Conservation (phyloP, 1,139 yeast genomes). For the Sugiyamaella grinbergsii region DNA sequence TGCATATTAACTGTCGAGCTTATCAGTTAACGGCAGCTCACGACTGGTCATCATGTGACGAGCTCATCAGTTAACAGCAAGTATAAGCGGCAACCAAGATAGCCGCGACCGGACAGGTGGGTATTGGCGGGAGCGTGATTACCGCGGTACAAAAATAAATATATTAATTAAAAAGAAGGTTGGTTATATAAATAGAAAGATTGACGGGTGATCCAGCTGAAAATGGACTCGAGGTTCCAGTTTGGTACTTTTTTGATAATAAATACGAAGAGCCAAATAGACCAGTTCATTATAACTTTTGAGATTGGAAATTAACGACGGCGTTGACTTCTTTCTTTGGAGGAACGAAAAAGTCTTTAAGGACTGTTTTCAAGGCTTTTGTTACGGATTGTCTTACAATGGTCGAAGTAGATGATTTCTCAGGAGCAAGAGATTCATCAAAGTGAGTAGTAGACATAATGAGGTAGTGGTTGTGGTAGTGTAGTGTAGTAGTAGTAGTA, state of each 20-base stretch:
- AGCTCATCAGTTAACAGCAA: slow-evolving; percentile 17
- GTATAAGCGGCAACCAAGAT: slow-evolving; percentile 9
- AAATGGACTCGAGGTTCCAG: no score
- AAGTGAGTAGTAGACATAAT: slow-evolving; percentile 20
- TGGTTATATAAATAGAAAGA: not conserved
- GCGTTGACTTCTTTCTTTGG: slow-evolving; percentile 19
- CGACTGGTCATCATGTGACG: slow-evolving; percentile 11
- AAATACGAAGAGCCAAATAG: not conserved
- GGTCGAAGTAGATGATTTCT: slow-evolving; percentile 25
- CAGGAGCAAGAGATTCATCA: slow-evolving; percentile 25
- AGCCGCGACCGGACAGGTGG: not conserved
- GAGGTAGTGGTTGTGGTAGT: not conserved
- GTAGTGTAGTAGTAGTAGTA: not conserved
- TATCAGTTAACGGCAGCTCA: slow-evolving; percentile 20
- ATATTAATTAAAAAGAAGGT: not conserved
- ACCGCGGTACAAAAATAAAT: not conserved
- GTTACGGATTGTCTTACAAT: slow-evolving; percentile 25
- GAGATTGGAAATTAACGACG: slow-evolving; percentile 18
- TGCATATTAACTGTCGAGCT: not conserved
- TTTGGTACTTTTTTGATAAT: no score
- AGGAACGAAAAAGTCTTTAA: slow-evolving; percentile 27
- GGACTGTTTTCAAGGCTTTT: slow-evolving; percentile 23
- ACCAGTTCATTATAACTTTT: slow-evolving; percentile 18
- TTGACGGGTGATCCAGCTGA: no score
- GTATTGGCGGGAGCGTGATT: not conserved